Evolutionary conservation across 2,329 filamentous ascomycete species (phyloP).

Genomic region (Claviceps maximensis): DNA sequence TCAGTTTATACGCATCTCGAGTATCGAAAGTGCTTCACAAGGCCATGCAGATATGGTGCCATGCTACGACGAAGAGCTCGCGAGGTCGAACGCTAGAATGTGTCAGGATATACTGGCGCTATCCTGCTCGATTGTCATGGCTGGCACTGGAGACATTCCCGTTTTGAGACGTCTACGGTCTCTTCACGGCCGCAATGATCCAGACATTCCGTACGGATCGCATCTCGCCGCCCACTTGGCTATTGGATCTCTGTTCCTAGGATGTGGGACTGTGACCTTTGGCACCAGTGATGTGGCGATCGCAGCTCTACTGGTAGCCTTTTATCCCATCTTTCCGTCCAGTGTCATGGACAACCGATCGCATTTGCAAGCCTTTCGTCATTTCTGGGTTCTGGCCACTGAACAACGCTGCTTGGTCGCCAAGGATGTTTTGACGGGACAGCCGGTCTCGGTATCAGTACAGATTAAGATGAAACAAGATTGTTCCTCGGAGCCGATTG

Average conservation of each 20-base stretch:
- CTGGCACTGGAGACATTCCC: conserved; percentile 78
- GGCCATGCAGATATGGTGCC: conserved; percentile 18
- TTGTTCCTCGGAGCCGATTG: conserved; percentile 23
- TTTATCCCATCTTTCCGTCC: conserved; percentile 86
- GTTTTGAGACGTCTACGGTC: conserved; percentile 76
- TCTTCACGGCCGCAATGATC: conserved; percentile 75
- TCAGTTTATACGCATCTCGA: conserved; percentile 67
- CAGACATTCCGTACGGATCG: conserved; percentile 79
- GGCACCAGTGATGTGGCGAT: conserved; percentile 78
- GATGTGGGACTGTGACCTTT: conserved; percentile 84
- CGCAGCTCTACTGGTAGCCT: conserved; percentile 73
- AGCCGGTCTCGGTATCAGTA: conserved; percentile 63
- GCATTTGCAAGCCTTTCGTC: conserved; percentile 89
- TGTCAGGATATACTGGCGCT: conserved; percentile 83
- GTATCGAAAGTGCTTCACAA: conserved; percentile 30
- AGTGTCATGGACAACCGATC: conserved; percentile 87
- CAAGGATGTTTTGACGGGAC: conserved; percentile 72
- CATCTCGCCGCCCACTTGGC: conserved; percentile 89
- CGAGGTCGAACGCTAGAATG: conserved; percentile 72
- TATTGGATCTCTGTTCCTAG: conserved; percentile 80
- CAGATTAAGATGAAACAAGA: conserved; percentile 43
- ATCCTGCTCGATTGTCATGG: conserved; percentile 80
- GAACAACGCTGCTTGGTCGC: conserved; percentile 81
- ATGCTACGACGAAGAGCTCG: conserved; percentile 71
- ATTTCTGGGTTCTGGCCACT: conserved; percentile 91